Evolutionary conservation across 441 rosid species (phyloP).

Genomic region (Erysimum pusillum): DNA sequence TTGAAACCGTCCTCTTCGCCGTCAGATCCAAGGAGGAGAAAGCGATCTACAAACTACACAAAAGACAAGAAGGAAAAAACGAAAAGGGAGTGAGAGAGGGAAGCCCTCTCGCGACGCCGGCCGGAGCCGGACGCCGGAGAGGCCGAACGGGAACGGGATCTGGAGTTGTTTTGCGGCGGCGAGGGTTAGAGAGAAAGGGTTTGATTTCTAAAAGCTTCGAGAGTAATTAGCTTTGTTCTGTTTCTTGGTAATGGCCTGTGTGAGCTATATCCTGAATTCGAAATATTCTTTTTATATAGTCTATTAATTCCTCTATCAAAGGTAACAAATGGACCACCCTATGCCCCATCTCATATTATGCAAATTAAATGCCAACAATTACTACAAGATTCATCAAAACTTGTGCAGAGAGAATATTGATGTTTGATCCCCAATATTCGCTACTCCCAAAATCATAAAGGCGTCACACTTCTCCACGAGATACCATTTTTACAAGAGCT

Average conservation of each 20-base stretch:
- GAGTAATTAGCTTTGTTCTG: no score
- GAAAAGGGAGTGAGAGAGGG: no score
- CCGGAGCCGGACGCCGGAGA: no score
- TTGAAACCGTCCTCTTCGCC: no score
- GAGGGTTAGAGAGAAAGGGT: no score
- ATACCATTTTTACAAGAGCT: not conserved
- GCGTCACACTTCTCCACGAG: slow-evolving; percentile 19
- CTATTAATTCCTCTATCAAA: not conserved
- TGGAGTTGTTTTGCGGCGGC: no score
- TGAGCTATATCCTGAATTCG: not conserved
- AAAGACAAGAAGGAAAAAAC: no score
- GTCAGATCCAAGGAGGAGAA: no score
- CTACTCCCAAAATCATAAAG: not conserved
- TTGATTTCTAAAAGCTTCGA: no score
- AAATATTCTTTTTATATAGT: not conserved
- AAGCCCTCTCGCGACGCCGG: no score
- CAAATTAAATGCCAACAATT: slow-evolving; percentile 34
- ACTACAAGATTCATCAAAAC: slow-evolving; percentile 26
- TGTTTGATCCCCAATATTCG: slow-evolving; percentile 34
- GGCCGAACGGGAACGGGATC: no score
- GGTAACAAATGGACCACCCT: slow-evolving; percentile 33
- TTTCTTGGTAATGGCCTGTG: not conserved
- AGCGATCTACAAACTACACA: no score
- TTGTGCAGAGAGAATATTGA: slow-evolving; percentile 33
- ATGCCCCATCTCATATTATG: not conserved